Evolutionary conservation across 139 green algal species (phyloP), one percentile per base, ranked within the genome.

Genomic region (Chlamydomonas sp.): DNA sequence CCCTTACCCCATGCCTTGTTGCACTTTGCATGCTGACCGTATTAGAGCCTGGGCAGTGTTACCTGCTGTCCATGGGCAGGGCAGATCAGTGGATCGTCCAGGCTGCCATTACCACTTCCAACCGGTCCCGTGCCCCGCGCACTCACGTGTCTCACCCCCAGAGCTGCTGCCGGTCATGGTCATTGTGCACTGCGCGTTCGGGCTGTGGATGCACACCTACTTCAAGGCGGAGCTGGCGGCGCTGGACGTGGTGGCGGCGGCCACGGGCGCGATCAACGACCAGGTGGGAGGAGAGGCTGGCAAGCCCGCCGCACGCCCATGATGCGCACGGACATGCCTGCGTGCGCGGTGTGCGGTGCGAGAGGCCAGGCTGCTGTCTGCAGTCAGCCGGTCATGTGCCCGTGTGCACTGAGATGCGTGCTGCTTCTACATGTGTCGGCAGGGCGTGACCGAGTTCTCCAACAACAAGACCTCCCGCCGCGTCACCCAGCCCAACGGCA

Each of bases 181-280:
- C 31, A n/a, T 91, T 2, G 66, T 75, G 3, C 92, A 95, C 84
- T 93, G 89, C 68, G 78, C 84, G 3, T 92, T 93, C 82, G 92
- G 92, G 9, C 17, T 95, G 75, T 95, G 92, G 92, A 92, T 93
- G 92, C 87, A 95, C 89, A 95, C 90, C n/a, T 90, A 93, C 89
- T 94, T 94, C 86, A 61, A 79, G 12, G 61, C 69, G 15, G 61
- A 72, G 59, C 71, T 86, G 10, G 63, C 0, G 20, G 7, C 3
- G 71, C 72, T 86, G 82, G 71, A 63, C 71, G 10, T 79, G 4
- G 18, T 74, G 66, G 66, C 60, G 5, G 66, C 64, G 17, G 68
- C 67, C 57, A 69, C 1, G n/a, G 4, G 16, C 2, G 67, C 15
- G 58, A 58, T 78, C 16, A 7, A 7, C 67, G 64, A 61, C 16